Evolutionary conservation across 2,329 filamentous ascomycete genomes (phyloP).

Genomic region (Coniochaeta sp.): DNA sequence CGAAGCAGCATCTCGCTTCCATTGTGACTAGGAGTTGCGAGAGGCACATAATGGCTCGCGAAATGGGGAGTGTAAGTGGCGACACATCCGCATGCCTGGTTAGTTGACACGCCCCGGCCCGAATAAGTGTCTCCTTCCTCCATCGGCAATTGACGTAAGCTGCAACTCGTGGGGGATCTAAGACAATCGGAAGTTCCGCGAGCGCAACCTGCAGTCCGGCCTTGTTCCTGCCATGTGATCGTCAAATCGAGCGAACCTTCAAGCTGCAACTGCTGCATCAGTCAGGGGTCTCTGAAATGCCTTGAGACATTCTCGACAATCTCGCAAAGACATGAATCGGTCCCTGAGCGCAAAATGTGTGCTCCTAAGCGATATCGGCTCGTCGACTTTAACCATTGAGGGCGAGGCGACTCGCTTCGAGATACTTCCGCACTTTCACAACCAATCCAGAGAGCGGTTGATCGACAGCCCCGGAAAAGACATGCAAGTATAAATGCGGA

Average conservation of each 20-base stretch:
- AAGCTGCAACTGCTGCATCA: neutral
- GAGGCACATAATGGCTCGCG: too few relatives aligned
- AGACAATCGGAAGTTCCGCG: conserved; percentile 18
- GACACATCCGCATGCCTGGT: too few relatives aligned
- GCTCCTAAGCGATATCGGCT: neutral
- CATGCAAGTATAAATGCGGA: too few relatives aligned
- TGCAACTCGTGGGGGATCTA: too few relatives aligned
- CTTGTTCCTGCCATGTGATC: conserved; percentile 16
- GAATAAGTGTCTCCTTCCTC: too few relatives aligned
- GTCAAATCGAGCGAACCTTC: neutral
- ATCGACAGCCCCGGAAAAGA: too few relatives aligned
- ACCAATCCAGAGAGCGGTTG: conserved; percentile 5
- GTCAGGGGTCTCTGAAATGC: neutral
- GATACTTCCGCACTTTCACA: neutral
- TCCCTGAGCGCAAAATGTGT: neutral
- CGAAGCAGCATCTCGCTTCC: too few relatives aligned
- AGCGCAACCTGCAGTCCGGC: too few relatives aligned
- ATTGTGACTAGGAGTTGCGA: too few relatives aligned
- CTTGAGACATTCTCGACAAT: neutral
- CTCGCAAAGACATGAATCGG: neutral
- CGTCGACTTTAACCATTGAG: neutral
- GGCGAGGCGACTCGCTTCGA: neutral
- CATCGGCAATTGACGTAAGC: too few relatives aligned
- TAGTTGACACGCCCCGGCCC: too few relatives aligned
- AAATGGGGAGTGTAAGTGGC: too few relatives aligned